Conservation (phyloP, 2,329 filamentous ascomycete species). For the Westerdykella aurantiaca region DNA sequence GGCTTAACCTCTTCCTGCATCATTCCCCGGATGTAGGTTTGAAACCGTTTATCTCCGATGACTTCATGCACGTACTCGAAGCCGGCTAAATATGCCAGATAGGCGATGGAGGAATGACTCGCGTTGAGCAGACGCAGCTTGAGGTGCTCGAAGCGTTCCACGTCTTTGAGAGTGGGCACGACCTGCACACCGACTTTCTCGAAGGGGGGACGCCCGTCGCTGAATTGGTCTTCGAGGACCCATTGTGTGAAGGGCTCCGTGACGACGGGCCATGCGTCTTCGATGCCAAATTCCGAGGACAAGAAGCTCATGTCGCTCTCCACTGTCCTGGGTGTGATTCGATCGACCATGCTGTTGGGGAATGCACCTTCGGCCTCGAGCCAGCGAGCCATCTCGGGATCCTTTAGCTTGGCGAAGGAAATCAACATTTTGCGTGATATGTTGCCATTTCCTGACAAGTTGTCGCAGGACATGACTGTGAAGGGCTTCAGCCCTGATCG, state of each 20-base stretch:
- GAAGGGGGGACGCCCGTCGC: slow-evolving; percentile 22
- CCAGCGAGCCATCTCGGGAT: slow-evolving; percentile 22
- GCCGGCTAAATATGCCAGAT: slow-evolving; percentile 20
- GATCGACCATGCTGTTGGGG: slow-evolving; percentile 29
- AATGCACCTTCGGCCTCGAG: slow-evolving; percentile 24
- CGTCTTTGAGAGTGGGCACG: slow-evolving; percentile 20
- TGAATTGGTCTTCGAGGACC: slow-evolving; percentile 28
- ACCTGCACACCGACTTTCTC: slow-evolving; percentile 28
- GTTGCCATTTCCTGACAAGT: slow-evolving; percentile 27
- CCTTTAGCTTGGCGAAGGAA: slow-evolving; percentile 17
- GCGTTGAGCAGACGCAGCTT: slow-evolving; percentile 26
- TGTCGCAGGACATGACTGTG: slow-evolving; percentile 27
- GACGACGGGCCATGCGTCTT: slow-evolving; percentile 25
- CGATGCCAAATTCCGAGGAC: slow-evolving; percentile 19
- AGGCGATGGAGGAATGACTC: slow-evolving; percentile 24
- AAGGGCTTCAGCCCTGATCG: slow-evolving; percentile 22
- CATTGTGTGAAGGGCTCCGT: slow-evolving; percentile 27
- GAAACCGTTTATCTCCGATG: slow-evolving; percentile 18
- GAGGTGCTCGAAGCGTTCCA: slow-evolving; percentile 25
- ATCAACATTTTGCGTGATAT: slow-evolving; percentile 25
- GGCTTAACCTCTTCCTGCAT: slow-evolving; percentile 28
- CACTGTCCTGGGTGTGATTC: slow-evolving; percentile 24
- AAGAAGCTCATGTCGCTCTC: slow-evolving; percentile 18
- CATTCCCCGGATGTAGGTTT: slow-evolving; percentile 25
- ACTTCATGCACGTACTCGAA: slow-evolving; percentile 27